Base-by-base conservation (phyloP, 2,329 filamentous ascomycete species). In the Xylogone sp. region DNA sequence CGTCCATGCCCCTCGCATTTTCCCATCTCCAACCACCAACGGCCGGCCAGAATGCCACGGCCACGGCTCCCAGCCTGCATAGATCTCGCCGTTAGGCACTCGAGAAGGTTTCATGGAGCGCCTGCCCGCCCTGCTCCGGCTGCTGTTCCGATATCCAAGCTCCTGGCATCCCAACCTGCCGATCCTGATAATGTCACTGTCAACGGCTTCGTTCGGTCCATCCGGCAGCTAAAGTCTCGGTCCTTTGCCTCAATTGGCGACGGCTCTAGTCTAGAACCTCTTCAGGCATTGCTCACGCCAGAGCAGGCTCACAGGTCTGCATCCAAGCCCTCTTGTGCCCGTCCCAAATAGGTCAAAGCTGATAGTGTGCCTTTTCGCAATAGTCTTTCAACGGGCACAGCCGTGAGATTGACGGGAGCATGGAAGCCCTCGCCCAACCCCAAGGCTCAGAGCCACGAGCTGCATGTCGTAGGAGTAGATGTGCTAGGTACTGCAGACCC, bases 191-290 rank as follows among this genome's bases (percentile, higher is more conserved):
- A 77, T 60, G 75, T 87, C 45, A 77, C 78, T 52, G 75, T 96
- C 60, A 80, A 87, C 66, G 93, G 92, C 55, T 93, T 87, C 73
- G 79, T 97, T 50, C 83, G 89, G 56, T 93, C 90, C 3, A 85
- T 96, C 54, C 82, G 93, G 56, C 88, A 90, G 68, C 91, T 95
- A 75, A 96, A 97, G 68, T 80, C 80, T 20, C 77, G 87, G 53
- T 85, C 87, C 4, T 97, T 99, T 71, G 86, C 92, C 48, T 82
- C 90, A 53, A 76, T 97, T 48, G 86, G 87, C 10, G 94, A 99
- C 75, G 94, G 94, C 43, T 95, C 91, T 12, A 90, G 88, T 42
- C 75, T 89, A 59, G 76, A 85, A 55, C 77, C 89, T 22, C 69
- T 97, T 50, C 94, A 99, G 72, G 59, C 61, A 46, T 52, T 66